These are phyloP conservation scores for Trichomonascaceae sp. DNA, from an alignment of 1,139 yeast genomes.

Conservation along the genomic window DNA sequence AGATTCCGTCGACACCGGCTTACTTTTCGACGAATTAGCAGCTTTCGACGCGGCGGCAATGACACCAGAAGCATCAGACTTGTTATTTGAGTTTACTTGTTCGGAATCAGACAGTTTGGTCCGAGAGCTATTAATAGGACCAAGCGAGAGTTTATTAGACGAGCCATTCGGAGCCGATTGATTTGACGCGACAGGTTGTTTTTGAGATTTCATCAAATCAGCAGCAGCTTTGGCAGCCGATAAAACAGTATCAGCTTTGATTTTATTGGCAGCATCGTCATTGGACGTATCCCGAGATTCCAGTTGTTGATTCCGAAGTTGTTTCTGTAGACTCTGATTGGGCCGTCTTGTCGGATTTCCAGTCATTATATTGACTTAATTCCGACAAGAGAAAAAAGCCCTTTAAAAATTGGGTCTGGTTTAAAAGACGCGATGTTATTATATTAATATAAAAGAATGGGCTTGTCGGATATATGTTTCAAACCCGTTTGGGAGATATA, in stretches of 20 bases:
- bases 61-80: background rate
- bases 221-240: slow-evolving; percentile 11
- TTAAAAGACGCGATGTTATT: background rate
- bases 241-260: background rate
- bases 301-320: slow-evolving; percentile 6
- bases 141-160: background rate
- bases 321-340: slow-evolving; percentile 13
- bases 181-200: background rate
- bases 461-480: background rate
- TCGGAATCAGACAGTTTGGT: background rate
- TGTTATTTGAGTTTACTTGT: background rate
- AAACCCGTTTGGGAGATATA: background rate
- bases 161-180: background rate
- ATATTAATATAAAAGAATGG: background rate
- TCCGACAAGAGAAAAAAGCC: background rate
- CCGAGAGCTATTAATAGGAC: slow-evolving; percentile 1
- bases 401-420: background rate
- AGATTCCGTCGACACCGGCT: background rate
- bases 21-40: slow-evolving; percentile 2
- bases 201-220: background rate
- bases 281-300: background rate
- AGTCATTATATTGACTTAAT: background rate
- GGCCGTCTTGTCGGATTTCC: slow-evolving; percentile 11
- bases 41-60: slow-evolving; percentile 12
- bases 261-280: background rate